Percentiles rank a stretch among this genome's conserved stretches.
Evolutionary conservation across 2,329 filamentous ascomycete species (phyloP).

Genomic region (Metarhizium humberi): DNA sequence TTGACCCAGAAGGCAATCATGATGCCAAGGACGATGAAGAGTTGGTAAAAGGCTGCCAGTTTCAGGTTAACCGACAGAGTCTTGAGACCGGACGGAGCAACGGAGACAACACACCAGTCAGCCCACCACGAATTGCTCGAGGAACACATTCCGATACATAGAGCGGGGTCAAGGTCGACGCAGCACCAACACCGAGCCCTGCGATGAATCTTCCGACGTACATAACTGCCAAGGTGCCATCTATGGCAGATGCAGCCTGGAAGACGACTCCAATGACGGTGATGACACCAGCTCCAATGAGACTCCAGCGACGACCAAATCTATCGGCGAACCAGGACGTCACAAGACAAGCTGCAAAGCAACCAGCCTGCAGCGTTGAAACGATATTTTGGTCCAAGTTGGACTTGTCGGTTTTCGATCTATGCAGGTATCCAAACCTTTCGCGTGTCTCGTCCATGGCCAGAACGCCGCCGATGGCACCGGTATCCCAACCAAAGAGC

Average conservation of each 20-base stretch:
- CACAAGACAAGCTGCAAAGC: conserved; percentile 53
- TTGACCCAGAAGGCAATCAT: conserved; percentile 41
- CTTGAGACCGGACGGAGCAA: background rate
- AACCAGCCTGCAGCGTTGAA: conserved; percentile 61
- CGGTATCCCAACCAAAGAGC: conserved; percentile 44
- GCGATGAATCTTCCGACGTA: conserved; percentile 53
- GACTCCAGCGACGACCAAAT: conserved; percentile 43
- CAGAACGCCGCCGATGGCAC: conserved; percentile 59
- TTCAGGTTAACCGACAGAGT: background rate
- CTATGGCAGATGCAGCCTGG: conserved; percentile 45
- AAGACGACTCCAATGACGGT: conserved; percentile 54
- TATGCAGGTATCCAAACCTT: conserved; percentile 26
- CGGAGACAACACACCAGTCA: conserved; percentile 27
- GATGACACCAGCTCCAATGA: conserved; percentile 47
- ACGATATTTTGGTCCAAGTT: conserved; percentile 58
- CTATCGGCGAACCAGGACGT: conserved; percentile 44
- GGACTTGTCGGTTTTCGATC: conserved; percentile 24
- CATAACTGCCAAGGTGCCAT: conserved; percentile 50
- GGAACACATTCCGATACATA: conserved; percentile 41
- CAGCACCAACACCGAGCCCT: conserved; percentile 40
- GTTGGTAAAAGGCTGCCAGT: conserved; percentile 33
- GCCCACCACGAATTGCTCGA: conserved; percentile 38
- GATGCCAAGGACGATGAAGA: conserved; percentile 36
- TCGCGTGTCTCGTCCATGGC: conserved; percentile 48
- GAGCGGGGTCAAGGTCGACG: conserved; percentile 34